Evolutionary conservation across 2,329 filamentous ascomycete genomes (phyloP).

Genomic region (Colletotrichum sp.): DNA sequence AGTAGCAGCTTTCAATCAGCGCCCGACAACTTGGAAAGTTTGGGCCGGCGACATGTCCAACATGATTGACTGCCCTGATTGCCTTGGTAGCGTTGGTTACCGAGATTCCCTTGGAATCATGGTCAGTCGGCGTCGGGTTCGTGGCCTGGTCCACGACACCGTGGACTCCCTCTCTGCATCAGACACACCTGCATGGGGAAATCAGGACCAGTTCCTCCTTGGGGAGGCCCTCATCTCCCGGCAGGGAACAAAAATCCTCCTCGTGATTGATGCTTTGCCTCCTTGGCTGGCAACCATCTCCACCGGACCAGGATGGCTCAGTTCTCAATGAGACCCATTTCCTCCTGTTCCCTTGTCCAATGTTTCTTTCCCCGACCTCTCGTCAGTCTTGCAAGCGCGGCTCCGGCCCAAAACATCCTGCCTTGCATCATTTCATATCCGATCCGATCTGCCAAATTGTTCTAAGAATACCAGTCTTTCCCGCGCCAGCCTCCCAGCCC

Average conservation of each 20-base stretch:
- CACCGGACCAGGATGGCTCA: slow-evolving; percentile 9
- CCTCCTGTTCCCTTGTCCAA: slow-evolving; percentile 10
- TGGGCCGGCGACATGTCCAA: not conserved
- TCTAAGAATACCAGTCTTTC: slow-evolving; percentile 20
- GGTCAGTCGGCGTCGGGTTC: not conserved
- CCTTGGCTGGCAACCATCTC: slow-evolving; percentile 14
- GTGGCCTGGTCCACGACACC: not conserved
- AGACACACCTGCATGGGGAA: not conserved
- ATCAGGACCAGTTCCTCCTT: slow-evolving; percentile 2
- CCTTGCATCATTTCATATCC: slow-evolving; percentile 22
- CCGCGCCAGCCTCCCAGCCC: slow-evolving; percentile 6
- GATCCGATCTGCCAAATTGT: slow-evolving; percentile 22
- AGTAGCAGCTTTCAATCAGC: not conserved
- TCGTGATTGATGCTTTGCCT: slow-evolving; percentile 18
- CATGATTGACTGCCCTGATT: not conserved
- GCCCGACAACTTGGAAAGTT: not conserved
- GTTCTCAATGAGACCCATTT: slow-evolving; percentile 6
- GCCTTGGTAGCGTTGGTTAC: not conserved
- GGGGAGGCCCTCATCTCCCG: slow-evolving; percentile 14
- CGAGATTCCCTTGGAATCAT: not conserved
- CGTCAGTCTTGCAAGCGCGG: slow-evolving; percentile 17
- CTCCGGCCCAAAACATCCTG: slow-evolving; percentile 16
- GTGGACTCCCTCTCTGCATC: not conserved
- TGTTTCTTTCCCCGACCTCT: slow-evolving; percentile 23
- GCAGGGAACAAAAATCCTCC: slow-evolving; percentile 6